A percentile compares a stretch with the other conserved stretches of the same genome.
Evolutionary conservation across 306 rosid species (phyloP).

Genomic region (Sophora flavescens): DNA sequence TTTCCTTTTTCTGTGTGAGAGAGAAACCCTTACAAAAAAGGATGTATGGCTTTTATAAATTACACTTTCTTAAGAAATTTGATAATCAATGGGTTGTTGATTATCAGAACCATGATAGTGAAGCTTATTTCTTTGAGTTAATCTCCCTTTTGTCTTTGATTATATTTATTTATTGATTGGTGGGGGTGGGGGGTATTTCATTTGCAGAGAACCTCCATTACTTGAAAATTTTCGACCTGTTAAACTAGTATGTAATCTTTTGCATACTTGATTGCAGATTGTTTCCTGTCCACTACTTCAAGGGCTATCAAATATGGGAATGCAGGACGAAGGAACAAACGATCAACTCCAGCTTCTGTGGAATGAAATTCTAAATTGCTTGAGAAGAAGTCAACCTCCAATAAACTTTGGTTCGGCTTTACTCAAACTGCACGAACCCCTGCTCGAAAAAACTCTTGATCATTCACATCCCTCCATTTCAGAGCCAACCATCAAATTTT

Average conservation of each 20-base stretch:
- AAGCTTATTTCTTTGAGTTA: slow-evolving; percentile 30
- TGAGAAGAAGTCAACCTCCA: slow-evolving; percentile 69
- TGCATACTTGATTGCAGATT: slow-evolving; percentile 54
- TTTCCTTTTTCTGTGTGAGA: neutral
- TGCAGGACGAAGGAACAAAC: slow-evolving; percentile 53
- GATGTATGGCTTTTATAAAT: slow-evolving; percentile 26
- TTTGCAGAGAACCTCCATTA: slow-evolving; percentile 35
- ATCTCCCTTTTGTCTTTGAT: slow-evolving; percentile 16
- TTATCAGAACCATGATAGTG: slow-evolving; percentile 25
- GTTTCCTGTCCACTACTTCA: slow-evolving; percentile 68
- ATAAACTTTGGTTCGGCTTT: slow-evolving; percentile 67
- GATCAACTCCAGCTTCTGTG: slow-evolving; percentile 64
- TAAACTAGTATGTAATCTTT: slow-evolving; percentile 9
- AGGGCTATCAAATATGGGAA: slow-evolving; percentile 66
- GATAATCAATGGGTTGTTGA: slow-evolving; percentile 22
- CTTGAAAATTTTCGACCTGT: slow-evolving; percentile 2
- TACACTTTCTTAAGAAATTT: neutral
- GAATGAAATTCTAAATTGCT: slow-evolving; percentile 64
- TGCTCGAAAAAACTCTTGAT: slow-evolving; percentile 78
- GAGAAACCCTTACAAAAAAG: neutral
- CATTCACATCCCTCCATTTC: slow-evolving; percentile 74
- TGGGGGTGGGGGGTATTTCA: slow-evolving; percentile 3
- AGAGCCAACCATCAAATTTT: slow-evolving; percentile 69
- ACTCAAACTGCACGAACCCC: slow-evolving; percentile 67
- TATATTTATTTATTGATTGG: slow-evolving; percentile 12